Base-by-base conservation (phyloP, 2,329 filamentous ascomycete genomes). In the Lasiodiplodia sp. region DNA sequence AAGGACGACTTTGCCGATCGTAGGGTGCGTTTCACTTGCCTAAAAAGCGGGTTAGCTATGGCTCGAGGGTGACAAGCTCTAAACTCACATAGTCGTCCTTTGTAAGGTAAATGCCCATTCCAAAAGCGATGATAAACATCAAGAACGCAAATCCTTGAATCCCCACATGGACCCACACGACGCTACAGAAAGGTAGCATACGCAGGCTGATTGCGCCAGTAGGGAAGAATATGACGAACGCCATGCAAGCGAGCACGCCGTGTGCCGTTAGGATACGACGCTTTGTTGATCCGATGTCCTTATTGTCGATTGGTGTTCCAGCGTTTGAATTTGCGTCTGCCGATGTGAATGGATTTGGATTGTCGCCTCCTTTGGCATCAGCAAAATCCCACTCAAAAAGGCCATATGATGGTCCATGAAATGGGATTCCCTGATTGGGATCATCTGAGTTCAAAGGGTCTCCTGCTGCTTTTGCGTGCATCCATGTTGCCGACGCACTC, bases 1-100 rank as follows among this genome's bases (percentile, higher is more conserved):
- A 47, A 88, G 77, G 3, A 86, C 79, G 14, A 87, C 73, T 7
- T 86, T 81, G n/a, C 86, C 86, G 63, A 88, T 86, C 71, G 87
- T 81, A 1, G 84, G 79, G 70, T 88, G 86, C 14, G 14, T 18
- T 10, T 51, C 47, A 1, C 18, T 51, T n/a, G 18, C 4, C 47
- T 51, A 5, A 1, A 23, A 21, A 28, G 28, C 28, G 1, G 28
- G 28, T 28, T 4, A 28, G 28, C 28, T 1, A 28, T 28, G 1
- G 4, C 5, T 4, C 4, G 28, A 28, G 28, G 28, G 4, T 1
- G 6, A 28, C 28, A 28, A 28, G 28, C 28, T 7, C 28, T 6
- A 1, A 28, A 28, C 28, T 28, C 28, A 28, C 28, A 28, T 28
- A 28, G 6, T 28, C 6, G 6, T 28, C 28, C 28, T 23, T 51